A percentile compares a stretch with the other conserved stretches of the same genome.
These are phyloP conservation scores for Populus deltoides DNA, from an alignment of 345 rosid species.

Conservation along the genomic window DNA sequence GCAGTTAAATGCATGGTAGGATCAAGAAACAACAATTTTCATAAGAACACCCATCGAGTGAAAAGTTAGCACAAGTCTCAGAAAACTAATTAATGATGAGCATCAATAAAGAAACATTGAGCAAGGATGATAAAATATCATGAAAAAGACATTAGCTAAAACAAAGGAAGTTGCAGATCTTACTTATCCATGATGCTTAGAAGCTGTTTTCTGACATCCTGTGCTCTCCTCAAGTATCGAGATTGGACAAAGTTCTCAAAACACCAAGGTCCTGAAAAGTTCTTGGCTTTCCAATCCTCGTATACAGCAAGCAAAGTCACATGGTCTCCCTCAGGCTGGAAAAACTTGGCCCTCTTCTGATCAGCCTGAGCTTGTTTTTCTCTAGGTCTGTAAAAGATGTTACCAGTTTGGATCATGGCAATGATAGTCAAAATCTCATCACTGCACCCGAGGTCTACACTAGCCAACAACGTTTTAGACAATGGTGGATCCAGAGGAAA, in stretches of 20 bases:
- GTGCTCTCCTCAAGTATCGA: slow-evolving; percentile 74
- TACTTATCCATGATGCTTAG: slow-evolving; percentile 91
- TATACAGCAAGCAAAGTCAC: slow-evolving; percentile 89
- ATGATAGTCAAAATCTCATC: slow-evolving; percentile 89
- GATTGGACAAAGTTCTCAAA: slow-evolving; percentile 83
- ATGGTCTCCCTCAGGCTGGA: slow-evolving; percentile 91
- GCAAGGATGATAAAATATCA: neutral
- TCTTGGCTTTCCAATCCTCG: slow-evolving; percentile 89
- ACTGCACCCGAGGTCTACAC: slow-evolving; percentile 93
- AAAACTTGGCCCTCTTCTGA: slow-evolving; percentile 85
- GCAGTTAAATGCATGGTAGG: no score
- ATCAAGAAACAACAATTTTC: no score
- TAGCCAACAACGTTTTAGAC: slow-evolving; percentile 87
- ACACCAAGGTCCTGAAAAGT: slow-evolving; percentile 91
- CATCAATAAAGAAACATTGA: neutral
- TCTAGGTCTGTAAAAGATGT: slow-evolving; percentile 86
- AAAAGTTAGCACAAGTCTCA: neutral
- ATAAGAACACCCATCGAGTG: no score
- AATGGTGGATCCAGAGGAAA: slow-evolving; percentile 92
- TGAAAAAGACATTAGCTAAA: no score
- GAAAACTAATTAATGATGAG: neutral
- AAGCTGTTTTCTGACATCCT: slow-evolving; percentile 86
- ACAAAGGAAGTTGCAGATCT: slow-evolving; percentile 6
- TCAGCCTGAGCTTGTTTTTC: slow-evolving; percentile 96
- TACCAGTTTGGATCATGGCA: slow-evolving; percentile 87